These are phyloP conservation scores for Terana coerulea DNA, from an alignment of 768 basidiomycete genomes.

Conservation along the genomic window DNA sequence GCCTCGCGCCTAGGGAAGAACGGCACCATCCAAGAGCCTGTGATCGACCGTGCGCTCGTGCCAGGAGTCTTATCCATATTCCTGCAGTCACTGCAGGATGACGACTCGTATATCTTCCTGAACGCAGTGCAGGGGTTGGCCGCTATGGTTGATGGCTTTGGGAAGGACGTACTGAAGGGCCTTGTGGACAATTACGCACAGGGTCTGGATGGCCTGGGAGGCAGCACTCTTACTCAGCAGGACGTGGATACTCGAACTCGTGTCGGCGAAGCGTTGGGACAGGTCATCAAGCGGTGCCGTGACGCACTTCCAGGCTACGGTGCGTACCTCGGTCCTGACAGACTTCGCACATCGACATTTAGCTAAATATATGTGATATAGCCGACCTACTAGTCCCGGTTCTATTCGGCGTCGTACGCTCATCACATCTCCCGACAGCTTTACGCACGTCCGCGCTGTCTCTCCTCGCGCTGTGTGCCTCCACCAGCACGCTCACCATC, in stretches of 20 bases:
- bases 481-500: conserved; percentile 59
- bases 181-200: conserved; percentile 66
- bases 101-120: conserved; percentile 94
- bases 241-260: conserved; percentile 75
- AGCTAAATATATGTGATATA: conserved; percentile 23
- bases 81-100: conserved; percentile 78
- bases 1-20: conserved; percentile 19
- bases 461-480: conserved; percentile 71
- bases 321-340: conserved; percentile 33
- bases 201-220: conserved; percentile 47
- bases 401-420: conserved; percentile 61
- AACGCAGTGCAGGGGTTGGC: conserved; percentile 89
- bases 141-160: conserved; percentile 77
- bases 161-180: conserved; percentile 63
- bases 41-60: conserved; percentile 58
- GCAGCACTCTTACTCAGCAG: conserved; percentile 42
- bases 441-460: conserved; percentile 67
- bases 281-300: conserved; percentile 72
- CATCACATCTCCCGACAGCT: conserved; percentile 59
- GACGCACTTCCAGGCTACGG: conserved; percentile 66
- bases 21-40: conserved; percentile 15
- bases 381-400: conserved; percentile 71
- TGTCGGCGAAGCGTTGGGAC: conserved; percentile 81
- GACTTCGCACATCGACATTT: conserved; percentile 15
- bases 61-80: conserved; percentile 89